These are phyloP conservation scores for Aureobasidium sp. DNA, from an alignment of 2,329 filamentous ascomycete species.

Conservation along the genomic window DNA sequence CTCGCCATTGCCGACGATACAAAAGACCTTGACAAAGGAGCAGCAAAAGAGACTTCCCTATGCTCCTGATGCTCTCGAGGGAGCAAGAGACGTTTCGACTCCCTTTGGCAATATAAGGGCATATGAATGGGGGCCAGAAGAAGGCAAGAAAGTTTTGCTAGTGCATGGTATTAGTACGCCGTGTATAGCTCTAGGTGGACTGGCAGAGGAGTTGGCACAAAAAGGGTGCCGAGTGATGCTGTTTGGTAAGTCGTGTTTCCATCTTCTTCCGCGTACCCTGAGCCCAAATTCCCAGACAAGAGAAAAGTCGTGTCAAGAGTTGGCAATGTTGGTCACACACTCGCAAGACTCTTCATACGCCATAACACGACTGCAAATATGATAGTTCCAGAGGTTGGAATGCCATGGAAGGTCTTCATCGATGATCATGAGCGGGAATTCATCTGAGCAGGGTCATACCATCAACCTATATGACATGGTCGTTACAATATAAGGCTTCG, in stretches of 20 bases:
- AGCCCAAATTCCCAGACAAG: not conserved
- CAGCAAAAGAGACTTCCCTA: conserved; percentile 43
- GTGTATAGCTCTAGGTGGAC: conserved; percentile 57
- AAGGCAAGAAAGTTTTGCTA: conserved; percentile 65
- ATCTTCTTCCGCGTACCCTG: no score
- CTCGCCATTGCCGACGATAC: not conserved
- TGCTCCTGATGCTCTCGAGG: conserved; percentile 62
- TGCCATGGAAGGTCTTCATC: not conserved
- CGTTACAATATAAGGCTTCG: not conserved
- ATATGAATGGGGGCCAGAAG: conserved; percentile 73
- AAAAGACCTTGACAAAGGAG: not conserved
- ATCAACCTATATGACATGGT: not conserved
- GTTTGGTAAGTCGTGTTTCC: conserved; percentile 48
- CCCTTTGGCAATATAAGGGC: conserved; percentile 65
- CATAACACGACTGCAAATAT: not conserved
- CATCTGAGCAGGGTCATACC: not conserved
- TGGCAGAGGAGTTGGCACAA: conserved; percentile 59
- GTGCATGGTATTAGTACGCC: conserved; percentile 80
- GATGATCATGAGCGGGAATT: not conserved
- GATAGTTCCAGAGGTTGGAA: not conserved
- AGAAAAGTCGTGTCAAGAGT: not conserved
- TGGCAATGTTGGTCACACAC: not conserved
- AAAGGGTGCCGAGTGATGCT: conserved; percentile 71
- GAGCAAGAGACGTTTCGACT: conserved; percentile 59
- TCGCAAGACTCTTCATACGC: no score